phyloP scores from a whole-genome alignment of 148 eudicot genomes.

The Amaranthus palmeri region DNA sequence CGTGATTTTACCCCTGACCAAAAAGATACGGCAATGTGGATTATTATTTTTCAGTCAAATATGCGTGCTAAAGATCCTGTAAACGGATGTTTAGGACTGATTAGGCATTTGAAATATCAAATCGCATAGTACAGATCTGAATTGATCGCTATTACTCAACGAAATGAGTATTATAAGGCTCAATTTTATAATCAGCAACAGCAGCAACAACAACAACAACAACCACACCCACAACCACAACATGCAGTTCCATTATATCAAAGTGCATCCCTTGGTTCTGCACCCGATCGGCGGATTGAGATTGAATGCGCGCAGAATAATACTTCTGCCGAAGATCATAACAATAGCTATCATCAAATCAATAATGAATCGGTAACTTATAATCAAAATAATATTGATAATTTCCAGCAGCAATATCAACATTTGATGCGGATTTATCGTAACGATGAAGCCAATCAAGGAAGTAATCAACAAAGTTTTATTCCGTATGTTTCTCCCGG shows the following conservation, averaged over 20 bases:
- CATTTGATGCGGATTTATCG: constrained; percentile 22
- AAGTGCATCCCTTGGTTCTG: too few species aligned
- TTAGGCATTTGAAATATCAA: constrained; percentile 41
- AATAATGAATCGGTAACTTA: background rate
- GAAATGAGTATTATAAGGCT: constrained; percentile 50
- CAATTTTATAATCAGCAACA: too few species aligned
- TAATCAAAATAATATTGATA: constrained; percentile 7
- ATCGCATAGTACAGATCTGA: constrained; percentile 42
- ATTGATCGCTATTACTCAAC: constrained; percentile 54
- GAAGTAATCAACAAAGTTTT: constrained; percentile 1
- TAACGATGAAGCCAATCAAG: constrained; percentile 18
- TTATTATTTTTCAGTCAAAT: constrained; percentile 68
- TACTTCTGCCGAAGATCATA: background rate
- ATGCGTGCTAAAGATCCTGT: too few species aligned
- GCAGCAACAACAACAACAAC: too few species aligned
- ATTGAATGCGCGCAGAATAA: background rate
- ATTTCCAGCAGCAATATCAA: constrained; percentile 20
- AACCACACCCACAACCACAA: background rate
- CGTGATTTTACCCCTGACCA: constrained; percentile 33
- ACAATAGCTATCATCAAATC: background rate
- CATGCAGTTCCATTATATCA: too few species aligned
- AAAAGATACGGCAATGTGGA: constrained; percentile 72
- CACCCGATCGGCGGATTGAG: constrained; percentile 17
- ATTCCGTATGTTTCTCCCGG: constrained; percentile 6
- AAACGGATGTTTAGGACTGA: constrained; percentile 72